Evolutionary conservation across 768 basidiomycete species (phyloP).

Genomic region (Mycena alexandri): DNA sequence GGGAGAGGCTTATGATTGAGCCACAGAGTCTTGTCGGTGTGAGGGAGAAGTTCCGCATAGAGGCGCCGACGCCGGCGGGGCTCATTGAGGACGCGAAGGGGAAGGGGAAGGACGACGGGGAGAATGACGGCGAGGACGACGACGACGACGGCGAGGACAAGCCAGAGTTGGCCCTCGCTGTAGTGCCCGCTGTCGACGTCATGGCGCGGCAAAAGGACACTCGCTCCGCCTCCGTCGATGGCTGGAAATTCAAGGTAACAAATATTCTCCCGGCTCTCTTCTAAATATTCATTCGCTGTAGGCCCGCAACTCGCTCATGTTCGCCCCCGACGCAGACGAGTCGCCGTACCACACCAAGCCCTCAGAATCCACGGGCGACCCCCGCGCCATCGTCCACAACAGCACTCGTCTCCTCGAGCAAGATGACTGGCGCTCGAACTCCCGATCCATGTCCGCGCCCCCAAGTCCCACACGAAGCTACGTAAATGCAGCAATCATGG

Average conservation of each 20-base stretch:
- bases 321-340: slow-evolving; percentile 90
- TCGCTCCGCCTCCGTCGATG: slow-evolving; percentile 79
- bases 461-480: slow-evolving; percentile 92
- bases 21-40: slow-evolving; percentile 73
- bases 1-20: slow-evolving; percentile 81
- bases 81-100: slow-evolving; percentile 59
- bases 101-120: slow-evolving; percentile 41
- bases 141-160: slow-evolving; percentile 40
- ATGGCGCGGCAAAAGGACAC: slow-evolving; percentile 86
- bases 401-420: slow-evolving; percentile 88
- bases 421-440: slow-evolving; percentile 62
- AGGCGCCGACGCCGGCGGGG: slow-evolving; percentile 67
- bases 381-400: slow-evolving; percentile 78
- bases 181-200: slow-evolving; percentile 64
- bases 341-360: slow-evolving; percentile 74
- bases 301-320: slow-evolving; percentile 97
- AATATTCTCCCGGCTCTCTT: neutral
- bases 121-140: slow-evolving; percentile 46
- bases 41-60: slow-evolving; percentile 74
- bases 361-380: slow-evolving; percentile 51
- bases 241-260: slow-evolving; percentile 84
- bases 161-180: slow-evolving; percentile 18
- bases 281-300: slow-evolving; percentile 45
- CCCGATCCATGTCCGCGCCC: slow-evolving; percentile 67
- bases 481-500: slow-evolving; percentile 92